Evolutionary conservation across 192 early-diverging fungal species (phyloP).

Genomic region (Backusella macrospora): DNA sequence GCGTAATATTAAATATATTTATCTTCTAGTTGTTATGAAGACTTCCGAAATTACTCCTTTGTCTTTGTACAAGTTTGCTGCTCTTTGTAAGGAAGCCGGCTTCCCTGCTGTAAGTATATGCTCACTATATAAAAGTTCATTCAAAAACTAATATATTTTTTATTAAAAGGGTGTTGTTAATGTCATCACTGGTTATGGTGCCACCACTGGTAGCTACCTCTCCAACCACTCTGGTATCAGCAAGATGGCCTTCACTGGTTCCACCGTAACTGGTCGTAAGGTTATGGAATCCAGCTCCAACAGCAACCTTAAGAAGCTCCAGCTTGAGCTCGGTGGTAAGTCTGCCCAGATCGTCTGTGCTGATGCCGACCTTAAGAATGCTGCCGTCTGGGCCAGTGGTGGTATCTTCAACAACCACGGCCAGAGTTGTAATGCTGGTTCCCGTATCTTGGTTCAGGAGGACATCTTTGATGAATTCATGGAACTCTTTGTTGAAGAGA

Average conservation of each 20-base stretch:
- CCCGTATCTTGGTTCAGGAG: slow-evolving; percentile 56
- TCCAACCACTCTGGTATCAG: slow-evolving; percentile 55
- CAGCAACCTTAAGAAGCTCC: slow-evolving; percentile 30
- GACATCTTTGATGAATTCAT: slow-evolving; percentile 44
- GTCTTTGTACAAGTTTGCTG: slow-evolving; percentile 62
- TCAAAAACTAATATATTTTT: background rate
- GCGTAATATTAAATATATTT: background rate
- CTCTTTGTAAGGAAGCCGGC: slow-evolving; percentile 69
- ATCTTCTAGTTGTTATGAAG: slow-evolving; percentile 66
- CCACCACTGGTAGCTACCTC: slow-evolving; percentile 54
- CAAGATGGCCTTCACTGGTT: slow-evolving; percentile 62
- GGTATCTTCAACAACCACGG: slow-evolving; percentile 52
- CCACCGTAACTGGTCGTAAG: slow-evolving; percentile 6
- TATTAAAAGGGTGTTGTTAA: slow-evolving; percentile 71
- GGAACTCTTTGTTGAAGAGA: slow-evolving; percentile 4
- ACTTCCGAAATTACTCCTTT: slow-evolving; percentile 72
- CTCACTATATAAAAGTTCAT: background rate
- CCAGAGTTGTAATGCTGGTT: slow-evolving; percentile 56
- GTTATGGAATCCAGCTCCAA: slow-evolving; percentile 16
- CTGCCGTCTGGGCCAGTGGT: background rate
- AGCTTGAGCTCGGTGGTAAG: slow-evolving; percentile 30
- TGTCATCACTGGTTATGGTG: slow-evolving; percentile 78
- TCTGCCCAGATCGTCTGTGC: slow-evolving; percentile 26
- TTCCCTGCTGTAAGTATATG: slow-evolving; percentile 57
- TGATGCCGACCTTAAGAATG: slow-evolving; percentile 26